Base-by-base conservation (phyloP, 208 protist genomes). In the Wallacemonas collosoma region DNA sequence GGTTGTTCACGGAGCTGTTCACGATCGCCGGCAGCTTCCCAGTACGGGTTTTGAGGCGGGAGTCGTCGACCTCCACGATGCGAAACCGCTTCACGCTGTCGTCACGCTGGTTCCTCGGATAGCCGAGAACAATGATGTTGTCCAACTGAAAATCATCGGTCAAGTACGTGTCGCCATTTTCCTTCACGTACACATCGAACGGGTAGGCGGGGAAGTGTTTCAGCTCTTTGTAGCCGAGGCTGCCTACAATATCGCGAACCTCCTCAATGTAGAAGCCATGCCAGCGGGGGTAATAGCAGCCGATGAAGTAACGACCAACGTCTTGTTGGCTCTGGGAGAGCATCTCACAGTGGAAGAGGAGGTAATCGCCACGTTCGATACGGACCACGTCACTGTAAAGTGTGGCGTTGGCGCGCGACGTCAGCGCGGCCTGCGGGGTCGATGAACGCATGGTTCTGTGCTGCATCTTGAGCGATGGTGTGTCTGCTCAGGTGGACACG, bases 221-320 rank as follows among this genome's bases (percentile, higher is more conserved):
- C 43, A 88, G 67, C 55, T 87, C 82, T 2, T 65, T 83, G 81
- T 93, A 91, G 65, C 91, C 91, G 54, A 93, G 79, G 39, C 88
- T 88, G 65, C 87, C 88, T 14, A 95, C 86, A n/a, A 95, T 64
- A 9, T 84, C 79, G 54, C 91, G 88, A 74, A 96, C 83, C 86
- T 97, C 93, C 58, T 97, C 90, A 2, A 97, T 48, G 82, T 96
- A 96, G 57, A 97, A 93, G 43, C 81, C 86, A 43, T 91, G 90
- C 90, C 90, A 97, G 41, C 93, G 89, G 5, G 93, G 93, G 73
- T 92, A 95, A 79, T 96, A 97, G 72, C 80, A 86, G 38, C 93
- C 93, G 35, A 92, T 90, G 76, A 97, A 97, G 76, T 93, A 95
- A 3, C 93, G 90, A 64, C 90, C 74, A 58, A 85, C 83, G 71